phyloP scores from a whole-genome alignment of 441 rosid genomes.

The Syzygium malaccense region DNA sequence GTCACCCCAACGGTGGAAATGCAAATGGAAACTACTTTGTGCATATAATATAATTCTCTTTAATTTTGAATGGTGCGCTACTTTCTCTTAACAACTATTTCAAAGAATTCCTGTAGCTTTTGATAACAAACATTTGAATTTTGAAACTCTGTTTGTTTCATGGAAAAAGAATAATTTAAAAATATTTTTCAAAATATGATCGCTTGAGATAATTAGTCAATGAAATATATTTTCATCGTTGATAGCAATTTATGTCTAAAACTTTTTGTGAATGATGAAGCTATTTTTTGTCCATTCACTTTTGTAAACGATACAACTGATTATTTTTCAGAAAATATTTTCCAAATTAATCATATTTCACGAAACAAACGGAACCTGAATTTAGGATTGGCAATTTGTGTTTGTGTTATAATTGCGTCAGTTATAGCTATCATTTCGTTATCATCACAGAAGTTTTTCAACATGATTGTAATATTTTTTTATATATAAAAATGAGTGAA shows the following conservation, averaged over 20 bases:
- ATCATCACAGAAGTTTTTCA: neutral
- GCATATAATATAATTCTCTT: neutral
- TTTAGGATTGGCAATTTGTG: neutral
- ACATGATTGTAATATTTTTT: neutral
- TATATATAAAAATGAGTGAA: neutral
- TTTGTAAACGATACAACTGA: too few species aligned
- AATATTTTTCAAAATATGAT: too few species aligned
- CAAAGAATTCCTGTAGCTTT: neutral
- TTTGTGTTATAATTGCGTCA: neutral
- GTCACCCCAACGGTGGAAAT: neutral
- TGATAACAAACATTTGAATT: neutral
- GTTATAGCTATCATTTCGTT: neutral
- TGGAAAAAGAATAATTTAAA: too few species aligned
- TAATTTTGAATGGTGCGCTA: neutral
- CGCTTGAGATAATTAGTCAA: too few species aligned
- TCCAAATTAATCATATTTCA: too few species aligned
- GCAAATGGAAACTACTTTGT: neutral
- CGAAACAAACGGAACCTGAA: too few species aligned
- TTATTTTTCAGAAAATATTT: too few species aligned
- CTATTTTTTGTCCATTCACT: too few species aligned
- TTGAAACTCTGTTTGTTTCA: too few species aligned
- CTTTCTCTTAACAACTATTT: neutral
- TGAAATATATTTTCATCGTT: too few species aligned
- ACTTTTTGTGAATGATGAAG: too few species aligned
- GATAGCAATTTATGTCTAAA: too few species aligned